Evolutionary conservation across 2,329 filamentous ascomycete genomes (phyloP), one percentile per base, ranked within the genome.

Genomic region (Paraphoma sp.): DNA sequence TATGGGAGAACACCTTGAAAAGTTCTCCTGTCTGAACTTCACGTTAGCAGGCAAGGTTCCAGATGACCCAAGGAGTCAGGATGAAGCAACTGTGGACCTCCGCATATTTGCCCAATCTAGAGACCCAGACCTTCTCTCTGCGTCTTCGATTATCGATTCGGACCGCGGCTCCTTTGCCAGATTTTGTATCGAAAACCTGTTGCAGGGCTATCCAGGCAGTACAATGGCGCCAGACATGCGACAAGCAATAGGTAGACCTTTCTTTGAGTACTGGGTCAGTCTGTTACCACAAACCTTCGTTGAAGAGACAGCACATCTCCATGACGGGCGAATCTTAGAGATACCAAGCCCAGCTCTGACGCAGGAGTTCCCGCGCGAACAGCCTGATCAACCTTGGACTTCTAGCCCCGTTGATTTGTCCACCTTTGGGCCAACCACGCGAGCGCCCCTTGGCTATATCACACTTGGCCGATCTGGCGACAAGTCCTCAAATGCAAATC

Each of bases 401-500:
- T 16, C 28, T 7, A 56, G 59, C 16, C 60, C 63, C 1, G 57
- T 62, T 11, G 60, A 67, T 42, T 55, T 75, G 3, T 53, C 65
- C 5, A 64, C 51, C 17, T 71, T 67, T 44, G 73, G 65, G 2
- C 61, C 65, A 6, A 75, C 72, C 5, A 69, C 63, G 1, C 59
- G 61, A n/a, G 66, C 72, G 6, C 73, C 71, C 3, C 65, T 81
- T 1, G 79, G 79, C 11, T 76, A 79, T 45, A 64, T 81, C 18
- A 74, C 70, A 3, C 69, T 80, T 16, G 79, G 72, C 9, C 64
- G 81, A 49, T 78, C 79, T 17, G 70, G 74, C 36, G 73, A 81
- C 64, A 77, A 79, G 52, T 74, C 74, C 5, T 71, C 70, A n/a
- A 75, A 81, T 60, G 58, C 76, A 52, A 82, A 82, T 46, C 69